Evolutionary conservation across 257 asterid genomes (phyloP).

Genomic region (Striga asiatica): DNA sequence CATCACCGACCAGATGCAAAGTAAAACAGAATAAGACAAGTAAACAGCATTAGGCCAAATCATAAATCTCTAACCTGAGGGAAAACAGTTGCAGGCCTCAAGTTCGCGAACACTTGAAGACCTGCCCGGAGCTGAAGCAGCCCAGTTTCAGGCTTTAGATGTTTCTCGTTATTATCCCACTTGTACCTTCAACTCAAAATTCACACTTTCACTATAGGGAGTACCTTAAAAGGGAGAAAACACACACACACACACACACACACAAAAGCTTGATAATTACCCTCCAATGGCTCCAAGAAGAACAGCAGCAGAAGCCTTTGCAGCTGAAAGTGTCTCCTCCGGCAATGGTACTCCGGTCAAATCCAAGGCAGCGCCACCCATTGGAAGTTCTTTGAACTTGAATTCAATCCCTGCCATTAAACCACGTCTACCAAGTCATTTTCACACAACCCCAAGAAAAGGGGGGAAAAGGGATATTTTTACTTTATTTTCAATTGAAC

Average conservation of each 20-base stretch:
- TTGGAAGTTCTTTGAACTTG: constrained; percentile 76
- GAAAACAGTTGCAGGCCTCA: constrained; percentile 91
- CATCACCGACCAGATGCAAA: background rate
- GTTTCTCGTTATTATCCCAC: constrained; percentile 94
- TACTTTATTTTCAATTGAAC: background rate
- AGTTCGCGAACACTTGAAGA: constrained; percentile 85
- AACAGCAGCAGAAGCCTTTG: constrained; percentile 82
- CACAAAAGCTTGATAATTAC: too few species aligned
- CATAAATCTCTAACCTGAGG: constrained; percentile 77
- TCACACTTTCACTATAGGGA: background rate
- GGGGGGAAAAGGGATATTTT: too few species aligned
- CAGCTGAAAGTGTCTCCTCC: constrained; percentile 71
- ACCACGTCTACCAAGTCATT: background rate
- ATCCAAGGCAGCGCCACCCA: constrained; percentile 97
- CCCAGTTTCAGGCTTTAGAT: constrained; percentile 95
- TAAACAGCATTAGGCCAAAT: background rate
- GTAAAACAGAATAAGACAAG: background rate
- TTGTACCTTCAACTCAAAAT: constrained; percentile 52
- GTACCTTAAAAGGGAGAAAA: too few species aligned
- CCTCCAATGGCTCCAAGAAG: constrained; percentile 99
- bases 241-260: too few species aligned
- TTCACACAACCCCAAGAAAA: background rate
- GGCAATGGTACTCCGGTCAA: constrained; percentile 90
- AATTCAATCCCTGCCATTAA: constrained; percentile 54
- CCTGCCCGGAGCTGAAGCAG: constrained; percentile 94